phyloP scores from a whole-genome alignment of 176 grass and related monocot genomes.

The Rhipidocladum racemiflorum region DNA sequence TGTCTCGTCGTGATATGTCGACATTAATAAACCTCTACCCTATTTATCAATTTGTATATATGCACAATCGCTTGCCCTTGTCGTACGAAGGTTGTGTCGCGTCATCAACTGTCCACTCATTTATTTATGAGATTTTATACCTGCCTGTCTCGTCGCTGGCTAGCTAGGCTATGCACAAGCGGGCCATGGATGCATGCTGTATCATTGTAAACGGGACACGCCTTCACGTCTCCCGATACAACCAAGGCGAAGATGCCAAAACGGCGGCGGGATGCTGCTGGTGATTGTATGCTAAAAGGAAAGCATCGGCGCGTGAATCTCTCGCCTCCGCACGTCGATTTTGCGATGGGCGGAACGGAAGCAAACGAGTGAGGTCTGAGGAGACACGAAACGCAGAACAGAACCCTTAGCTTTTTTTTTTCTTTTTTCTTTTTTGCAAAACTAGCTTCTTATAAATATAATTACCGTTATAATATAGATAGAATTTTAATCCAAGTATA shows the following conservation, averaged over 20 bases:
- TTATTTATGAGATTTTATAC: neutral
- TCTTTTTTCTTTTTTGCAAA: no score
- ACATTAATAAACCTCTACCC: constrained; percentile 19
- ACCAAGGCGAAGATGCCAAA: constrained; percentile 8
- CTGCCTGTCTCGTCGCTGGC: neutral
- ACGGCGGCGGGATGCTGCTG: neutral
- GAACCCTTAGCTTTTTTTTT: no score
- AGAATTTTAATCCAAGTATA: no score
- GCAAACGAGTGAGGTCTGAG: neutral
- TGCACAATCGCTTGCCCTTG: neutral
- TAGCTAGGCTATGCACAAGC: no score
- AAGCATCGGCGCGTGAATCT: constrained; percentile 1
- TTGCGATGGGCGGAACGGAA: constrained; percentile 9
- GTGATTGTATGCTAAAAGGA: neutral
- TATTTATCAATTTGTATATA: neutral
- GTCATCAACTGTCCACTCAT: neutral
- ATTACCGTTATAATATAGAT: no score
- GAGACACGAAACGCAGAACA: no score
- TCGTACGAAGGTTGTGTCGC: neutral
- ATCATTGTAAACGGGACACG: neutral
- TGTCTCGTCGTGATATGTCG: neutral
- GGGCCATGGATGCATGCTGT: neutral
- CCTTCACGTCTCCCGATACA: neutral
- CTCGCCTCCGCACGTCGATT: neutral
- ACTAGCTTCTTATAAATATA: no score